Percentiles rank a stretch among this genome's conserved stretches.
These are phyloP conservation scores for Echria macrotheca DNA, from an alignment of 495 filamentous ascomycete genomes.

Conservation along the genomic window DNA sequence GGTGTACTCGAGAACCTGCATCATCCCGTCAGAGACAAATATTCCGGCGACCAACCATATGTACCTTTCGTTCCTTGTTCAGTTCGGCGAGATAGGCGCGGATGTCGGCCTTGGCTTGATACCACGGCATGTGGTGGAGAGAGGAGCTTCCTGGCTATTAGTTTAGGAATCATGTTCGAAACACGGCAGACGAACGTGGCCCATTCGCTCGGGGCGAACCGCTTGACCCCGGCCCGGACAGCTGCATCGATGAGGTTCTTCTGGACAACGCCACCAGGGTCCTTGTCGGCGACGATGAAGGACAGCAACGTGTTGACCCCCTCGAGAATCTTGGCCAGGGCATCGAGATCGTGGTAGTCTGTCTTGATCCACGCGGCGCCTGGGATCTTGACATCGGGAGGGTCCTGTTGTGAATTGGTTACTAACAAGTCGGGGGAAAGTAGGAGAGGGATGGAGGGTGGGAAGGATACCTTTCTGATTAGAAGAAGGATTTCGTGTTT, in stretches of 20 bases:
- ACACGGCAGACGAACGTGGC: slow-evolving; percentile 22
- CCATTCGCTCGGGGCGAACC: slow-evolving; percentile 49
- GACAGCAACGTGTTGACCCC: slow-evolving; percentile 53
- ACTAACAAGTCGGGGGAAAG: not conserved
- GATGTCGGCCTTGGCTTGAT: slow-evolving; percentile 41
- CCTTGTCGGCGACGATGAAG: slow-evolving; percentile 40
- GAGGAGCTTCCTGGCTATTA: slow-evolving; percentile 8
- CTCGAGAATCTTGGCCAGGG: slow-evolving; percentile 34
- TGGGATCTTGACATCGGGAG: not conserved
- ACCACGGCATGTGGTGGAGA: slow-evolving; percentile 42
- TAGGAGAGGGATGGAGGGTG: not conserved
- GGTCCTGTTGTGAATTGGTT: not conserved
- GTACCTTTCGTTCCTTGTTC: slow-evolving; percentile 46
- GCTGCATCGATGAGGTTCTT: slow-evolving; percentile 50
- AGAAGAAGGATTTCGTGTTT: slow-evolving; percentile 44
- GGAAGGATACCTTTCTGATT: not conserved
- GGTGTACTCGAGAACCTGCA: slow-evolving; percentile 33
- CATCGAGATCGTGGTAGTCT: slow-evolving; percentile 37
- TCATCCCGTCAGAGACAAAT: no score
- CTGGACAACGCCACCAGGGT: slow-evolving; percentile 31
- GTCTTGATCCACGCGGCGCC: slow-evolving; percentile 9
- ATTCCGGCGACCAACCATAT: no score
- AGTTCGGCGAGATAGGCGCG: slow-evolving; percentile 45
- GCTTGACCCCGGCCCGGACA: slow-evolving; percentile 47
- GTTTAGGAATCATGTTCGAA: not conserved